Conservation (phyloP, 2,329 filamentous ascomycete species). For the Fusarium tjaetaba region DNA sequence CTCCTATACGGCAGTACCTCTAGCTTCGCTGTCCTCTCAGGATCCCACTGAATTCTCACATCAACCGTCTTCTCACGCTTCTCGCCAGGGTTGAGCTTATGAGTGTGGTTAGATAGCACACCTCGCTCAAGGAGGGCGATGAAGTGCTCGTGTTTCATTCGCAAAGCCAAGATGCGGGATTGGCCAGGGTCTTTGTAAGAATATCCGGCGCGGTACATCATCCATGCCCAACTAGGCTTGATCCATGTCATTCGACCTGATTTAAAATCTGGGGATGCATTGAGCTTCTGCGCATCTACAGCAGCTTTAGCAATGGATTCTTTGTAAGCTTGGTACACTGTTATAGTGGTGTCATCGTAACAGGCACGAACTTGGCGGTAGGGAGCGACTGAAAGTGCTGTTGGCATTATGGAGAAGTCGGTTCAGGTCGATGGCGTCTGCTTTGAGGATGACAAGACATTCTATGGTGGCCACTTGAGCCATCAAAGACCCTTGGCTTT, state of each 20-base stretch:
- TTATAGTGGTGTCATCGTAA: slow-evolving; percentile 62
- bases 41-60: slow-evolving; percentile 73
- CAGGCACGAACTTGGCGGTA: slow-evolving; percentile 64
- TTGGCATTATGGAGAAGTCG: slow-evolving; percentile 24
- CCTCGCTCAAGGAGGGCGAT: slow-evolving; percentile 55
- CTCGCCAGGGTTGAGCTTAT: background rate
- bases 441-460: background rate
- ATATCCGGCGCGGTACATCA: slow-evolving; percentile 71
- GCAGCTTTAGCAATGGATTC: slow-evolving; percentile 62
- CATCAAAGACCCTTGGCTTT: background rate
- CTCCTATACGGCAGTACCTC: slow-evolving; percentile 60
- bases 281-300: slow-evolving; percentile 60
- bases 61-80: slow-evolving; percentile 44
- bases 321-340: slow-evolving; percentile 71
- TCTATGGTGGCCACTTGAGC: background rate
- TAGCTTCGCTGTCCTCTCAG: slow-evolving; percentile 61
- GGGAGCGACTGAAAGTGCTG: slow-evolving; percentile 35
- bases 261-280: slow-evolving; percentile 62
- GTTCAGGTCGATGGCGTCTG: background rate
- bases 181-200: slow-evolving; percentile 65
- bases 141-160: slow-evolving; percentile 62
- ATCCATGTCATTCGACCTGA: slow-evolving; percentile 72
- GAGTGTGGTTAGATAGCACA: slow-evolving; percentile 46
- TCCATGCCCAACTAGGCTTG: slow-evolving; percentile 71
- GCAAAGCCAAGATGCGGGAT: slow-evolving; percentile 65